Conservation (phyloP, 2,329 filamentous ascomycete genomes). For the Epichloe coenophiala region DNA sequence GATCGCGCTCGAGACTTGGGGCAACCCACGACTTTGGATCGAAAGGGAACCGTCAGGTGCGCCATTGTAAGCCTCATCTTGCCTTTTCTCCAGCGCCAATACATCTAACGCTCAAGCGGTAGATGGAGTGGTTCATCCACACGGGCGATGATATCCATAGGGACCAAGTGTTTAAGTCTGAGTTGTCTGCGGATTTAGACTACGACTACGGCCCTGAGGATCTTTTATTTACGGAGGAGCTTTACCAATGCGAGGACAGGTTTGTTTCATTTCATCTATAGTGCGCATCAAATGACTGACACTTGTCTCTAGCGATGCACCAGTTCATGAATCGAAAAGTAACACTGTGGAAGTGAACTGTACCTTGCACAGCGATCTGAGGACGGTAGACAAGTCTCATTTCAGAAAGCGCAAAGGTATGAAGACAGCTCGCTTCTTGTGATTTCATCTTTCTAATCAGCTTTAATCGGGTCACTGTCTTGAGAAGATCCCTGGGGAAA, state of each 20-base stretch:
- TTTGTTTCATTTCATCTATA: not conserved
- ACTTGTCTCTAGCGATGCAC: not conserved
- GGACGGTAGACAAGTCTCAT: not conserved
- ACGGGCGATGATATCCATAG: not conserved
- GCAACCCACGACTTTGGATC: not conserved
- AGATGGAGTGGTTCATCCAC: conserved; percentile 1
- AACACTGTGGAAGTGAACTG: not conserved
- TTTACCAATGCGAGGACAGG: conserved; percentile 2
- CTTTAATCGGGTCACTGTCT: too few species aligned
- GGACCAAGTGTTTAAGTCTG: not conserved
- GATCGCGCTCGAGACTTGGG: not conserved
- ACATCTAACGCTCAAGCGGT: not conserved
- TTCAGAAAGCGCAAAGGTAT: too few species aligned
- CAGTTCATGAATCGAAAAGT: not conserved
- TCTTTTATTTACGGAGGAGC: not conserved
- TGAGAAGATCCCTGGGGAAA: too few species aligned
- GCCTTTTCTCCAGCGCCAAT: not conserved
- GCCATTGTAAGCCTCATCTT: not conserved
- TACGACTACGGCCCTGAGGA: not conserved
- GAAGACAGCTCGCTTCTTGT: too few species aligned
- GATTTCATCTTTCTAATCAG: too few species aligned
- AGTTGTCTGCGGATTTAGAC: not conserved
- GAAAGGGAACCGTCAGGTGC: not conserved
- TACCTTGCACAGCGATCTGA: not conserved
- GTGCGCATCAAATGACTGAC: not conserved